phyloP scores from a whole-genome alignment of 192 early-diverging fungal species.

The Umbelopsis sp. region DNA sequence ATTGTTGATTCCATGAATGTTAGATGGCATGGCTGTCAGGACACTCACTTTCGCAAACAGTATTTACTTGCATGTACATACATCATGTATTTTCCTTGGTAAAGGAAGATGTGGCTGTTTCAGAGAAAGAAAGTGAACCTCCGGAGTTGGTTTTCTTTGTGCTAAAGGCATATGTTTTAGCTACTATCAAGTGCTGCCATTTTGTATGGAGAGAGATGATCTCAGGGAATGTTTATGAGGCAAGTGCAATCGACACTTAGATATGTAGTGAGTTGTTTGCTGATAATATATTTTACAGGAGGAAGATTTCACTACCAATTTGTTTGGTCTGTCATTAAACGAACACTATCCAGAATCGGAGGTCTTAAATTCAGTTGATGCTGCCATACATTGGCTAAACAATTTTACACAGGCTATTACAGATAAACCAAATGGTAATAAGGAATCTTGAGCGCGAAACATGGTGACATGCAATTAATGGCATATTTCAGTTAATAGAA shows the following conservation, averaged over 20 bases:
- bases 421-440: neutral
- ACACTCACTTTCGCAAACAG: constrained; percentile 60
- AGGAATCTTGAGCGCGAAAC: neutral
- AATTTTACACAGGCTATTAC: constrained; percentile 16
- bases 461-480: neutral
- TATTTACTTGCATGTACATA: constrained; percentile 60
- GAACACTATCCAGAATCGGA: constrained; percentile 44
- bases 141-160: constrained; percentile 43
- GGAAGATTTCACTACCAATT: constrained; percentile 63
- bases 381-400: constrained; percentile 18
- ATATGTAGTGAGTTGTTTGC: neutral
- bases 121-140: constrained; percentile 14
- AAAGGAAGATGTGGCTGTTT: constrained; percentile 23
- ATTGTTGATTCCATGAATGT: neutral
- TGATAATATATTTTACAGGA: constrained; percentile 38
- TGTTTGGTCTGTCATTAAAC: constrained; percentile 52
- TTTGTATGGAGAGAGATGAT: constrained; percentile 60
- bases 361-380: constrained; percentile 43
- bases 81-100: constrained; percentile 45
- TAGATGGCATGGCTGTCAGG: constrained; percentile 67
- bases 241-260: constrained; percentile 1
- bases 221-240: constrained; percentile 59
- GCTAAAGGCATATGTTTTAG: constrained; percentile 51
- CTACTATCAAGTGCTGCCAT: constrained; percentile 51
- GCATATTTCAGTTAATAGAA: neutral